Evolutionary conservation across 2,329 filamentous ascomycete species (phyloP).

Genomic region (Hypoxylon sp.): DNA sequence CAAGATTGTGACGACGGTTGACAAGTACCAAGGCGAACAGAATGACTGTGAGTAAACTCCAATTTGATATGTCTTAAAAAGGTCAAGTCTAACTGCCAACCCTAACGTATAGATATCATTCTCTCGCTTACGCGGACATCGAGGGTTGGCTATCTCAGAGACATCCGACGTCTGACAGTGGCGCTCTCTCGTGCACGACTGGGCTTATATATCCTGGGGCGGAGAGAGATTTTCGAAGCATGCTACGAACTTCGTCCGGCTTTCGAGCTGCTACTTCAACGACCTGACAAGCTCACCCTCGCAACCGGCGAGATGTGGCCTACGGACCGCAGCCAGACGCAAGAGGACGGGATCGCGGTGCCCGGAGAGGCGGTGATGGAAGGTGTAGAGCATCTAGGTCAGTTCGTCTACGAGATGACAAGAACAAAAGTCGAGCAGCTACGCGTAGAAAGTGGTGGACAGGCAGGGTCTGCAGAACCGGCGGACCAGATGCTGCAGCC

Average conservation of each 20-base stretch:
- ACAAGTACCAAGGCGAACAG: constrained; percentile 99
- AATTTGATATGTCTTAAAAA: not conserved
- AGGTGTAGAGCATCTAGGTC: constrained; percentile 89
- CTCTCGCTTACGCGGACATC: constrained; percentile 90
- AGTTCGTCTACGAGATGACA: constrained; percentile 98
- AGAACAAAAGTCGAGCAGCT: constrained; percentile 64
- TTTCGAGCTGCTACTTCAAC: constrained; percentile 78
- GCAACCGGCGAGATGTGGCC: constrained; percentile 89
- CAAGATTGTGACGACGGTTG: constrained; percentile 89
- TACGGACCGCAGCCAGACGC: constrained; percentile 60
- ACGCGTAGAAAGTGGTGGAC: constrained; percentile 49
- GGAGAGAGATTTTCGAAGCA: constrained; percentile 85
- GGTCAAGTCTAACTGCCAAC: constrained; percentile 10
- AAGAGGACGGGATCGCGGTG: constrained; percentile 57
- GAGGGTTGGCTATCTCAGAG: constrained; percentile 88
- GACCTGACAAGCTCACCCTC: constrained; percentile 82
- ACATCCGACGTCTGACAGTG: constrained; percentile 92
- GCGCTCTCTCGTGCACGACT: constrained; percentile 91
- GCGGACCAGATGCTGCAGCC: constrained; percentile 37
- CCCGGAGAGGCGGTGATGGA: constrained; percentile 78
- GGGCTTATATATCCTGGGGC: constrained; percentile 90
- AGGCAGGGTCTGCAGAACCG: constrained; percentile 36
- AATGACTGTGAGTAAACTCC: constrained; percentile 83
- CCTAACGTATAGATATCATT: constrained; percentile 83
- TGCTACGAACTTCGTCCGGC: constrained; percentile 88